Conservation (phyloP, 2,329 filamentous ascomycete species). For the Botrytis squamosa region DNA sequence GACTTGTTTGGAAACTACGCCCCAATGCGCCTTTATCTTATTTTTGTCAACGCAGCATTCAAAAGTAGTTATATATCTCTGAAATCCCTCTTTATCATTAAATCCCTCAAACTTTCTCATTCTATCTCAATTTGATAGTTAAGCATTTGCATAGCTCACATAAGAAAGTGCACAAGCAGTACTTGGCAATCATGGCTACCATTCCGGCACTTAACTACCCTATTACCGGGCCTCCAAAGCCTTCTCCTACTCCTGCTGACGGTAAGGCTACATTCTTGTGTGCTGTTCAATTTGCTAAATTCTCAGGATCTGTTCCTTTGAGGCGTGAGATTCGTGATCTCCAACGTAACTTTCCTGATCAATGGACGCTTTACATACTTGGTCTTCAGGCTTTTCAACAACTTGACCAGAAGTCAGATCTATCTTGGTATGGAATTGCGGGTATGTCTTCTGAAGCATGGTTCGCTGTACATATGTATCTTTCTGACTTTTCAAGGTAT, state of each 20-base stretch:
- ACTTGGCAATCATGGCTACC: not conserved
- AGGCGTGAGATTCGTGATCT: constrained; percentile 70
- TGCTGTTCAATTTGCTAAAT: constrained; percentile 3
- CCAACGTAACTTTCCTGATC: constrained; percentile 55
- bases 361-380: constrained; percentile 75
- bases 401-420: constrained; percentile 59
- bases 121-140: not conserved
- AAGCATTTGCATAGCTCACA: not conserved
- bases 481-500: constrained; percentile 51
- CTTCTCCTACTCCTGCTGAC: constrained; percentile 26
- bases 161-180: not conserved
- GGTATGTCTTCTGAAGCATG: constrained; percentile 47
- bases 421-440: constrained; percentile 77
- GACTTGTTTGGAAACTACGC: not conserved
- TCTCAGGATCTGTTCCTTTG: constrained; percentile 37
- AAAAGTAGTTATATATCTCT: not conserved
- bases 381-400: constrained; percentile 69
- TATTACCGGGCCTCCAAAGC: constrained; percentile 27
- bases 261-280: constrained; percentile 19
- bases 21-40: not conserved
- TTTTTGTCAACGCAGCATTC: not conserved
- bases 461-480: constrained; percentile 38
- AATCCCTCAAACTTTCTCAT: constrained; percentile 20
- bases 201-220: constrained; percentile 30
- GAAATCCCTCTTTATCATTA: too few species aligned